These are phyloP conservation scores for Coemansia sp. DNA, from an alignment of 192 early-diverging fungal genomes.

Conservation along the genomic window DNA sequence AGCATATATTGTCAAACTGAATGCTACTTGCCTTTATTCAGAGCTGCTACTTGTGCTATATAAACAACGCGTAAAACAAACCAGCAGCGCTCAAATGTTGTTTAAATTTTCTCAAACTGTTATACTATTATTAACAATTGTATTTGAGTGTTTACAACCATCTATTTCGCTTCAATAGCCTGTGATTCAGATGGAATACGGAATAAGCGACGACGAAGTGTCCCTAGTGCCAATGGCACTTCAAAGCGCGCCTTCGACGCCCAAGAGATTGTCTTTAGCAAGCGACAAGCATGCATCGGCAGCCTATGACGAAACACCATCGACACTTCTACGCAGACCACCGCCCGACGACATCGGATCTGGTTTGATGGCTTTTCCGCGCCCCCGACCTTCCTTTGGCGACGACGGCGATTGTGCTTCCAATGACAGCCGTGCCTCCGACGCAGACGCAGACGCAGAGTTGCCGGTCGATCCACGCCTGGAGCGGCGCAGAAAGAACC, in stretches of 20 bases:
- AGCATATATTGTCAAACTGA: too few relatives aligned
- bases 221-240: constrained; percentile 36
- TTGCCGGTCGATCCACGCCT: constrained; percentile 22
- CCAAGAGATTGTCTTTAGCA: constrained; percentile 7
- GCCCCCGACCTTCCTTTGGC: constrained; percentile 31
- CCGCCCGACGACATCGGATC: neutral
- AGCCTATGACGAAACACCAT: constrained; percentile 1
- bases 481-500: constrained; percentile 39
- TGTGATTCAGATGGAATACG: neutral
- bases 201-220: constrained; percentile 10
- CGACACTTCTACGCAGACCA: neutral
- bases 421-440: neutral
- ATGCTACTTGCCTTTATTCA: too few relatives aligned
- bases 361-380: constrained; percentile 28
- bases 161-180: neutral
- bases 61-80: too few relatives aligned
- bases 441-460: neutral
- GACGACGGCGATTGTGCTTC: neutral
- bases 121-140: too few relatives aligned
- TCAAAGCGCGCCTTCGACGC: constrained; percentile 43
- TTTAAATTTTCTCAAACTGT: too few relatives aligned
- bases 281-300: neutral
- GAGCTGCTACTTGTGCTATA: too few relatives aligned
- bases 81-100: too few relatives aligned
- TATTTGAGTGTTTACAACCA: neutral